A percentile compares a stretch with the other conserved stretches of the same genome.
Evolutionary conservation across 1,284 basidiomycete species (phyloP).

Genomic region (Schizopora paradoxa): DNA sequence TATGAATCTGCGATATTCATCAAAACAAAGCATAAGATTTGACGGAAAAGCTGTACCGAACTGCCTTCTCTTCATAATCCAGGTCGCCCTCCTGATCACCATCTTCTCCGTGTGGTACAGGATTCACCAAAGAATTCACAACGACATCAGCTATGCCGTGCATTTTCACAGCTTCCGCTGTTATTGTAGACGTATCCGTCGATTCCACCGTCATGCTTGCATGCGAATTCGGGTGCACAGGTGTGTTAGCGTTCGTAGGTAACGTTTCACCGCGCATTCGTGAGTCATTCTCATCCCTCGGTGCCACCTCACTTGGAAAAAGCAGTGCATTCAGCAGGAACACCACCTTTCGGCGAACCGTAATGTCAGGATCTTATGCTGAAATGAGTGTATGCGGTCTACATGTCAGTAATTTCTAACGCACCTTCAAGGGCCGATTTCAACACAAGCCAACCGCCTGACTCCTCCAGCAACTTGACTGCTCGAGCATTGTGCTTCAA

Average conservation of each 20-base stretch:
- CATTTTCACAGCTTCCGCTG: constrained; percentile 44
- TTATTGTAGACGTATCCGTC: constrained; percentile 42
- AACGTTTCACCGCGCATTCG: constrained; percentile 9
- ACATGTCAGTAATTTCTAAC: constrained; percentile 11
- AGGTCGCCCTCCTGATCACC: constrained; percentile 66
- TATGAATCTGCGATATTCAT: constrained; percentile 37
- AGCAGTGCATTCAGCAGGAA: constrained; percentile 83
- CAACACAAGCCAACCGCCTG: constrained; percentile 70
- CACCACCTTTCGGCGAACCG: constrained; percentile 76
- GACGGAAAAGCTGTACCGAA: constrained; percentile 45
- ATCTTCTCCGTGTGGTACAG: constrained; percentile 61
- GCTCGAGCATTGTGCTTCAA: constrained; percentile 80
- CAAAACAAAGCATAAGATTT: constrained; percentile 1
- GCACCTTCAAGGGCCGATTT: constrained; percentile 59
- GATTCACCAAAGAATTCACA: constrained; percentile 40
- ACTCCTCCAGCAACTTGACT: constrained; percentile 50
- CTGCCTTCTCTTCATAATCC: constrained; percentile 79
- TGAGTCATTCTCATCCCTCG: too few species aligned
- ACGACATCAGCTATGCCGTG: constrained; percentile 40
- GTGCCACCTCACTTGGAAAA: constrained; percentile 50
- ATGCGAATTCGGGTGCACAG: constrained; percentile 63
- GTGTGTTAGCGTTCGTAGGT: constrained; percentile 21
- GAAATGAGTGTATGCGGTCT: constrained; percentile 6
- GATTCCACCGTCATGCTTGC: constrained; percentile 51
- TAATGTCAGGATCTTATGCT: constrained; percentile 79